Evolutionary conservation across 768 basidiomycete genomes (phyloP), one percentile per base, ranked within the genome.

Genomic region (Panaeolus cyanescens): DNA sequence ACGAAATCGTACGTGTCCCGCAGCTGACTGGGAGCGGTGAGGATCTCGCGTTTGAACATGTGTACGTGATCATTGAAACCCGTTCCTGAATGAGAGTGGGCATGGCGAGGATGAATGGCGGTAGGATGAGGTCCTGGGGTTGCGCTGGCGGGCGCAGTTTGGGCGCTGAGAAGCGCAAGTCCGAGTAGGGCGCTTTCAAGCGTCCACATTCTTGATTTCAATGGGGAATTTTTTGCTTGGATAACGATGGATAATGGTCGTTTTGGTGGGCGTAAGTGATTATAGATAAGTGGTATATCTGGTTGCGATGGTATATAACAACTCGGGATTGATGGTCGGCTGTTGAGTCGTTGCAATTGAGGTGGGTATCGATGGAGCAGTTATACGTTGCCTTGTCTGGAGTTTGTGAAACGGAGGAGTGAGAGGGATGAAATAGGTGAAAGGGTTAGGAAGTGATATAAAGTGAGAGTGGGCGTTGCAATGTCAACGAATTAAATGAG

Each of bases 1-100:
- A 88, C 77, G 68, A 83, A 87, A 74, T 87, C 86, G 67, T 83
- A 88, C 0, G 79, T 67, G 4, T 37, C 22, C 22, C 34, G 55
- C 19, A 50, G 20, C 13, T 59, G 37, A 2, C 42, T 32, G 5
- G 42, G 8, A 0, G n/a, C 22, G 15, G 34, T 59, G 3, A 32
- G 28, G 9, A 50, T 25, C 20, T 36, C 19, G 22, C 58, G 58
- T 2, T 53, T 32, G 33, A 58, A 32, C 12, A 32, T 19, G 5
- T 31, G 39, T 20, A 40, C 22, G 32, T 37, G 40, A 22, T 19
- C 17, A 25, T 25, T 31, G 20, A 42, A 32, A 12, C n/a, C n/a
- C n/a, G 25, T 34, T 15, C 13, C 8, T n/a, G 32, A 10, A 1
- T 13, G 55, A 8, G 55, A 33, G 15, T 56, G 25, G 31, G 33